Conservation (phyloP, 768 basidiomycete genomes). For the Leccinum ochraceum region DNA sequence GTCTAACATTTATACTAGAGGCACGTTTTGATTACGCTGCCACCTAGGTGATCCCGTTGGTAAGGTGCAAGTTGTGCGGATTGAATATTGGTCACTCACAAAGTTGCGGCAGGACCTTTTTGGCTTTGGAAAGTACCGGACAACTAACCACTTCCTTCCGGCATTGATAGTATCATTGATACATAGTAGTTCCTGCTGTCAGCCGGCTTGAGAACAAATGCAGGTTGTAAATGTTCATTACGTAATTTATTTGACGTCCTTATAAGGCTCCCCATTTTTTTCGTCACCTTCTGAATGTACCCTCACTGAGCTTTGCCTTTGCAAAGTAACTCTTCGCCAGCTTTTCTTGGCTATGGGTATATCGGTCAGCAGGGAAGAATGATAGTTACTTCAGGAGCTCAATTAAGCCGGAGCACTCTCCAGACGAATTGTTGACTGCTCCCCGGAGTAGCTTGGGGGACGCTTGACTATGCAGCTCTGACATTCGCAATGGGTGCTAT, state of each 20-base stretch:
- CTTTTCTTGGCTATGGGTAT: constrained; percentile 54
- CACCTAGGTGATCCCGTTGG: constrained; percentile 64
- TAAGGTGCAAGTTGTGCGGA: constrained; percentile 31
- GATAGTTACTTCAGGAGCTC: constrained; percentile 42
- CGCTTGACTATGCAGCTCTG: constrained; percentile 77
- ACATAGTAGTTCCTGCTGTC: not conserved
- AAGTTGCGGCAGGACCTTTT: constrained; percentile 53
- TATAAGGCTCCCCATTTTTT: constrained; percentile 1
- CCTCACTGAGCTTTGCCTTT: constrained; percentile 32
- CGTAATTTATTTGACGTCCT: constrained; percentile 10
- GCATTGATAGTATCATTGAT: constrained; percentile 1
- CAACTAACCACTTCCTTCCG: constrained; percentile 36
- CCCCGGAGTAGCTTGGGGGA: constrained; percentile 45
- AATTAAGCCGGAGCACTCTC: constrained; percentile 82
- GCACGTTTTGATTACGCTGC: not conserved
- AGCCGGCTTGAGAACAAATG: not conserved
- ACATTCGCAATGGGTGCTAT: constrained; percentile 44
- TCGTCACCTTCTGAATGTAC: not conserved
- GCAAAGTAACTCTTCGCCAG: constrained; percentile 58
- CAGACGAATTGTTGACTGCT: constrained; percentile 40
- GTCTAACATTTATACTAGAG: not conserved
- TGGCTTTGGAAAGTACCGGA: constrained; percentile 68
- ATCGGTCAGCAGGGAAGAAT: constrained; percentile 44
- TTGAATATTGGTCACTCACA: not conserved
- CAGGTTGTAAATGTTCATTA: constrained; percentile 4